Evolutionary conservation across 495 filamentous ascomycete species (phyloP), one percentile per base, ranked within the genome.

Genomic region (Trypethelium eluteriae): DNA sequence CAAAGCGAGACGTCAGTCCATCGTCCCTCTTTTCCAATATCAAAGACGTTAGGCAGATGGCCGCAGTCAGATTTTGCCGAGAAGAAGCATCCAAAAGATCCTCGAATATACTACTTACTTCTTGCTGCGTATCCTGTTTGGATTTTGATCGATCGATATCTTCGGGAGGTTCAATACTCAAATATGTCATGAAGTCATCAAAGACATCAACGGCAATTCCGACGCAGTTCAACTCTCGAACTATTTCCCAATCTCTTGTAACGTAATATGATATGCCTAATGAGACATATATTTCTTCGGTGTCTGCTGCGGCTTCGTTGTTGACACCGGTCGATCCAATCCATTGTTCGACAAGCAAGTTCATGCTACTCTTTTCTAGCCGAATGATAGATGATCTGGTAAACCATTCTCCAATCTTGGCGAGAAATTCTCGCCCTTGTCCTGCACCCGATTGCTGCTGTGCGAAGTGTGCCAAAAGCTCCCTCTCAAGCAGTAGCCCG

Each of bases 211-310:
- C 32, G 10, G 53, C 53, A 14, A 59, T 59, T 2, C 53, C 53
- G 32, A 59, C 18, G 14, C 53, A 59, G 53, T 36, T 14, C 6
- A 59, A 18, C 32, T 59, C 53, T 59, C 53, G 53, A 36, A 36
- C 53, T 35, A 59, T 59, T 34, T 59, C 53, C 53, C 53, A 59
- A 36, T 59, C 53, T 36, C 36, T 36, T 7, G 53, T 59, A 36
- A 59, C 5, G 32, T 59, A 59, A 18, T 35, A 59, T 5, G 53
- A 59, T 35, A 59, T 18, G 32, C 53, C 53, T 7, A 59, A 14
- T 32, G 32, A 34, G 14, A 36, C 32, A 36, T 59, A 36, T 7
- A 59, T 35, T 36, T 59, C 53, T 59, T 59, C 53, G 53, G 53
- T 35, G 6, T 36, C 6, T 14, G 53, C 2, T 32, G 53, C 25